These are phyloP conservation scores for Penicillium verhagenii DNA, from an alignment of 495 filamentous ascomycete species.

Conservation along the genomic window DNA sequence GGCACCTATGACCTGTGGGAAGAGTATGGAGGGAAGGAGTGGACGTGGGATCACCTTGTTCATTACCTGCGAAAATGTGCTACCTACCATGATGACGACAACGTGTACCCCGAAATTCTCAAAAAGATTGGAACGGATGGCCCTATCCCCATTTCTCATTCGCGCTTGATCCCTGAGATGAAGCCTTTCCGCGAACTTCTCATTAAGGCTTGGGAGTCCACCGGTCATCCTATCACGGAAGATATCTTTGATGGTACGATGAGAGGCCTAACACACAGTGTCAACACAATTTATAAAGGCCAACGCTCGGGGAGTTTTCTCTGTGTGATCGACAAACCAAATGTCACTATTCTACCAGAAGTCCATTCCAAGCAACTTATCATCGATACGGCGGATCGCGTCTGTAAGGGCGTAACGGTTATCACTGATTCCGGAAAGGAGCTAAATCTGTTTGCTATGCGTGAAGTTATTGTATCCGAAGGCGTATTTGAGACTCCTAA, in stretches of 20 bases:
- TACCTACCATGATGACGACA: constrained; percentile 55
- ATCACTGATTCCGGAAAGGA: constrained; percentile 26
- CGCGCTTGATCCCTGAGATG: constrained; percentile 54
- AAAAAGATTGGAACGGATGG: constrained; percentile 49
- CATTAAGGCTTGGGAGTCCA: constrained; percentile 55
- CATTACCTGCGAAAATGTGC: constrained; percentile 56
- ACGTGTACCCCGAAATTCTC: constrained; percentile 38
- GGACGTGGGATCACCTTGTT: constrained; percentile 54
- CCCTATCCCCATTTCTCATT: constrained; percentile 55
- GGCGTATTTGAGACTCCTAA: constrained; percentile 48
- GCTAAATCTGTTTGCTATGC: constrained; percentile 34
- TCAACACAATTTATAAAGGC: constrained; percentile 59
- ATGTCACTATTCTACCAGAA: constrained; percentile 50
- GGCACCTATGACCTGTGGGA: constrained; percentile 60
- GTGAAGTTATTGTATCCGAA: constrained; percentile 46
- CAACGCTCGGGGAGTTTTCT: constrained; percentile 52
- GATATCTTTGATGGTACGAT: constrained; percentile 58
- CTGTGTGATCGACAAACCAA: constrained; percentile 54
- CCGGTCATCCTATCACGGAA: constrained; percentile 49
- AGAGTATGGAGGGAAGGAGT: constrained; percentile 52
- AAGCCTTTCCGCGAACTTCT: constrained; percentile 55
- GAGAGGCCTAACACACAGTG: constrained; percentile 53
- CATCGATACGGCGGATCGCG: constrained; percentile 42
- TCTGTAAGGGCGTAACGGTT: constrained; percentile 46
- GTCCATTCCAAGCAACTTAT: constrained; percentile 53